Evolutionary conservation across 1,284 basidiomycete genomes (phyloP), one percentile per base, ranked within the genome.

Genomic region (Malassezia slooffiae): DNA sequence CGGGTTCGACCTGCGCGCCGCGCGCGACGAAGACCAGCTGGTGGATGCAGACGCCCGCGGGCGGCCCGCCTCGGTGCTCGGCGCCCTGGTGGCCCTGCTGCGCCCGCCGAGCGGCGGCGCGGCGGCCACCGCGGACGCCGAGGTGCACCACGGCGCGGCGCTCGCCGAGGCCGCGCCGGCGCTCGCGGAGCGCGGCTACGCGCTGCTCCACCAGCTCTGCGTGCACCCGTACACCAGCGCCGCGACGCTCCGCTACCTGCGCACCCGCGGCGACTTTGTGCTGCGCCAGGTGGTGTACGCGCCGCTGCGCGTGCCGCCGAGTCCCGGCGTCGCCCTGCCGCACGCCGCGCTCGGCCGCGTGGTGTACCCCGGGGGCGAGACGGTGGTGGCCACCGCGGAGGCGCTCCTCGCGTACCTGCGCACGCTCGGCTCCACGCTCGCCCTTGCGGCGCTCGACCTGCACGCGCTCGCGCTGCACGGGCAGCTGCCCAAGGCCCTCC

Each of bases 221-320:
- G 76, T 81, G 6, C 85, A 93, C 66, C 77, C 83, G 1, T 76
- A 80, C 35, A 93, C 90, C 0, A 85, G 83, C 5, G 79, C 81
- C 20, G 78, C 83, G 28, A 82, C 82, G 10, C 81, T 87, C 72
- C 80, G 87, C 0, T 96, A 93, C 67, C 75, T 96, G 31, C 81
- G 88, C 30, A 85, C 83, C 3, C 77, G 82, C 17, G 85, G 90
- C 69, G 82, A 89, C 60, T 96, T 90, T 73, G 87, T 91, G 57
- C 79, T 80, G 1, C 77, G 81, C 6, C 89, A 95, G 67, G 76
- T 95, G 16, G 76, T 79, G 3, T 77, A 74, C 16, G 74, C 90
- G 15, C 80, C 86, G 21, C 57, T 65, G 15, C 51, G 30, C 17
- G 50, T 41, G 15, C 43, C 39, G 8, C 38, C 50, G 1, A 16